phyloP scores from a whole-genome alignment of 768 basidiomycete species.

The Lactarius sp. region DNA sequence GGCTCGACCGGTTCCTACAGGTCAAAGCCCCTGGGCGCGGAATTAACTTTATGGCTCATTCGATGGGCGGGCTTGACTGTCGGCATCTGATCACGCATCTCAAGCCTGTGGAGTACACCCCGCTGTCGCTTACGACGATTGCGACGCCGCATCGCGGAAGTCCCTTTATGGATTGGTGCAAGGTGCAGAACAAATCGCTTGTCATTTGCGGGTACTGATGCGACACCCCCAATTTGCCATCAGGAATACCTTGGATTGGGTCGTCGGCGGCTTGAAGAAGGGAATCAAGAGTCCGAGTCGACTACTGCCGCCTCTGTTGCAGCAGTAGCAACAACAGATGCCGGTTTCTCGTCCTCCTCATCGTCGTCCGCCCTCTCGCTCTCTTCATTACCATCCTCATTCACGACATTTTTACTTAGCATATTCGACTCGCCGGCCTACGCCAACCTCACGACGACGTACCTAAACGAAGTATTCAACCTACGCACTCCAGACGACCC shows the following conservation, averaged over 20 bases:
- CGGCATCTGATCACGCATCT: constrained; percentile 87
- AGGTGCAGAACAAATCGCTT: constrained; percentile 38
- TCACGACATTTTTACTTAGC: constrained; percentile 82
- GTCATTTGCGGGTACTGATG: background rate
- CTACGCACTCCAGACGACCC: constrained; percentile 74
- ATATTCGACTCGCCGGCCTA: constrained; percentile 96
- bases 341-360: constrained; percentile 20
- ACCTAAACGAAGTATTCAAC: constrained; percentile 77
- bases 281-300: background rate
- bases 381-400: constrained; percentile 68
- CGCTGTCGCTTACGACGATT: constrained; percentile 82
- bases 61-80: constrained; percentile 97
- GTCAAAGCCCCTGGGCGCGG: constrained; percentile 65
- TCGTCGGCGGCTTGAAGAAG: background rate
- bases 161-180: constrained; percentile 99
- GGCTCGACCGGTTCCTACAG: constrained; percentile 67
- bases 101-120: constrained; percentile 74
- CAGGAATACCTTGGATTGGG: constrained; percentile 93
- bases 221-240: background rate
- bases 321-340: background rate
- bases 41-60: constrained; percentile 92
- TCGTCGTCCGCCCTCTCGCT: constrained; percentile 40
- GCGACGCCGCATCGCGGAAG: constrained; percentile 94
- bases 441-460: constrained; percentile 83
- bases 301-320: background rate